A percentile compares a stretch with the other conserved stretches of the same genome.
Evolutionary conservation across 768 basidiomycete species (phyloP).

Genomic region (Cystobasidium ongulense): DNA sequence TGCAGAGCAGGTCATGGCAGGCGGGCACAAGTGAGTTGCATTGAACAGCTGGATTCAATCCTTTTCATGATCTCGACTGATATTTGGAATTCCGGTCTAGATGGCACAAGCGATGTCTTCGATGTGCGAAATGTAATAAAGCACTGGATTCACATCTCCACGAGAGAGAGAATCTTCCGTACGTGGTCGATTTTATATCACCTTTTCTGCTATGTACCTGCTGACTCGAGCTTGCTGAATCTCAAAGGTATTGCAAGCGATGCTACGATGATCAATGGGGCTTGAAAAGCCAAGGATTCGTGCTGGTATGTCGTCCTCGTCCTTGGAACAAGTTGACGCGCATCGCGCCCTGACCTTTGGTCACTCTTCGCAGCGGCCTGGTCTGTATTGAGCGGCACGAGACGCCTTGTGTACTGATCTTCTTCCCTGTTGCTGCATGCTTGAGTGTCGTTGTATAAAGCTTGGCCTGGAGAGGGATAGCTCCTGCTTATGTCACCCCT

Average conservation of each 20-base stretch:
- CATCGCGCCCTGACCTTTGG: background rate
- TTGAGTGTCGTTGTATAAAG: background rate
- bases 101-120: slow-evolving; percentile 37
- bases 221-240: too few relatives aligned
- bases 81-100: too few relatives aligned
- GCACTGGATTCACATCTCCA: slow-evolving; percentile 30
- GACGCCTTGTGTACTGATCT: background rate
- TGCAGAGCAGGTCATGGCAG: slow-evolving; percentile 35
- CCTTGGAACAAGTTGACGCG: background rate
- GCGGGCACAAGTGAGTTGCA: slow-evolving; percentile 30
- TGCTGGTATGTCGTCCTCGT: slow-evolving; percentile 18
- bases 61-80: background rate
- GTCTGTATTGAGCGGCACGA: slow-evolving; percentile 16
- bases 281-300: slow-evolving; percentile 30
- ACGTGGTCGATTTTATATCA: background rate
- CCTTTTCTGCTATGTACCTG: background rate
- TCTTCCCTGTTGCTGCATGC: background rate
- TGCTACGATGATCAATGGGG: slow-evolving; percentile 37
- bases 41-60: background rate
- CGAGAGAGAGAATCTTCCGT: slow-evolving; percentile 34
- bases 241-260: slow-evolving; percentile 34
- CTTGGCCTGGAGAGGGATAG: background rate
- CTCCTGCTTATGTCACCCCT: background rate
- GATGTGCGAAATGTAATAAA: slow-evolving; percentile 35
- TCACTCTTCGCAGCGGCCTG: slow-evolving; percentile 9